These are phyloP conservation scores for Tylopilus rubrobrunneus DNA, from an alignment of 768 basidiomycete species.

Conservation along the genomic window DNA sequence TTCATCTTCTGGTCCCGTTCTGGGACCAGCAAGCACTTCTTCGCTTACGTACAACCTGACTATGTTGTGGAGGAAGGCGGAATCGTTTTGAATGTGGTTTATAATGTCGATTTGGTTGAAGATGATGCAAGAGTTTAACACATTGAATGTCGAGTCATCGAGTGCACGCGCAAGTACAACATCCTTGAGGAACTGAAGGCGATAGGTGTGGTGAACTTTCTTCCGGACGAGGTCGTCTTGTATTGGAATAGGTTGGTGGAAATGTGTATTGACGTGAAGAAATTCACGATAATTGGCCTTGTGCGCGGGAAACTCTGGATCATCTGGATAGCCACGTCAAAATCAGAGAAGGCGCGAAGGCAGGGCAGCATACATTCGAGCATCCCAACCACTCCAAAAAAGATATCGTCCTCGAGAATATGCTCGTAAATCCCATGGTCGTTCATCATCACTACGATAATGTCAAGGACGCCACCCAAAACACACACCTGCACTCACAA, in stretches of 20 bases:
- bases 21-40: slow-evolving; percentile 49
- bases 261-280: slow-evolving; percentile 74
- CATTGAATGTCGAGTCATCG: slow-evolving; percentile 96
- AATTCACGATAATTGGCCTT: slow-evolving; percentile 98
- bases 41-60: slow-evolving; percentile 74
- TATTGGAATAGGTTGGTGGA: slow-evolving; percentile 86
- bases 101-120: slow-evolving; percentile 99
- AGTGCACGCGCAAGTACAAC: slow-evolving; percentile 93
- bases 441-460: slow-evolving; percentile 77
- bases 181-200: slow-evolving; percentile 96
- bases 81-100: slow-evolving; percentile 77
- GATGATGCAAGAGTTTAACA: slow-evolving; percentile 94
- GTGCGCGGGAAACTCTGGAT: slow-evolving; percentile 94
- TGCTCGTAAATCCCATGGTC: slow-evolving; percentile 94
- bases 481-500: slow-evolving; percentile 46
- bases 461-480: background rate
- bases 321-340: slow-evolving; percentile 52
- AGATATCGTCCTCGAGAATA: slow-evolving; percentile 88
- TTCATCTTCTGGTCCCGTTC: slow-evolving; percentile 28
- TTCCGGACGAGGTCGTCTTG: slow-evolving; percentile 68
- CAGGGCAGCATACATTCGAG: slow-evolving; percentile 78
- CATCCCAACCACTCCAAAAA: slow-evolving; percentile 91
- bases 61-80: slow-evolving; percentile 70
- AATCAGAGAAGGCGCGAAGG: slow-evolving; percentile 3
- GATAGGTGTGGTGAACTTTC: slow-evolving; percentile 97